Base-by-base conservation (phyloP, 164 flowering plant genomes). In the Tetracentron sinense region DNA sequence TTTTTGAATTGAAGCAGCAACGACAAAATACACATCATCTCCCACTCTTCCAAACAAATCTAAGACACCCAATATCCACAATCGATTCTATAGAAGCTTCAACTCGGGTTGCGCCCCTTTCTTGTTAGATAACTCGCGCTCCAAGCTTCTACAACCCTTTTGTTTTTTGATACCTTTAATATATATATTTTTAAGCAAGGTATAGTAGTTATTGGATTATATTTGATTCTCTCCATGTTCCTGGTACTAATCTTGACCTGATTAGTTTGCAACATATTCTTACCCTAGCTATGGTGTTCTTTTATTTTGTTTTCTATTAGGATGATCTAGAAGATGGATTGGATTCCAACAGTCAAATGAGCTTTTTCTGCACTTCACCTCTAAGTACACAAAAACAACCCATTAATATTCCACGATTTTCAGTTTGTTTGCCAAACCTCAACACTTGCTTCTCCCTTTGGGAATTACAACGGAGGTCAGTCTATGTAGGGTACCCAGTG, bases 301-400 rank as follows among this genome's bases (percentile, higher is more conserved):
- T 42, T 3, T 23, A 31, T 10, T 47, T 10, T 1, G 26, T 15
- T 44, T 47, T 22, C 16, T 50, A 42, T 25, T 58, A 68, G 71
- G 60, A 63, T 35, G 44, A 53, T 63, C 23, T 14, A 3, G 63
- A 50, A 16, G 30, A 63, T 56, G 58, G 42, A 20, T 53, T 60
- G 49, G 70, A 67, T 31, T 25, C 15, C 33, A 57, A 30, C 23
- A 50, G 30, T 62, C 60, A 21, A 28, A 59, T 30, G 52, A 49
- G 69, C 57, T 73, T 68, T 56, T 73, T 68, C 29, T 54, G 66
- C 30, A 69, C 72, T 56, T 73, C 76, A 14, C 76, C 76, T 21
- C 76, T 72, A n/a, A 16, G 68, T 68, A 22, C 76, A 72, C 38
- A 61, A 72, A 12, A 61, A 50, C 54, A 73, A 73, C 58, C 76